These are phyloP conservation scores for Hanseniaspora lindneri DNA, from an alignment of 805 yeast genomes.

Conservation along the genomic window DNA sequence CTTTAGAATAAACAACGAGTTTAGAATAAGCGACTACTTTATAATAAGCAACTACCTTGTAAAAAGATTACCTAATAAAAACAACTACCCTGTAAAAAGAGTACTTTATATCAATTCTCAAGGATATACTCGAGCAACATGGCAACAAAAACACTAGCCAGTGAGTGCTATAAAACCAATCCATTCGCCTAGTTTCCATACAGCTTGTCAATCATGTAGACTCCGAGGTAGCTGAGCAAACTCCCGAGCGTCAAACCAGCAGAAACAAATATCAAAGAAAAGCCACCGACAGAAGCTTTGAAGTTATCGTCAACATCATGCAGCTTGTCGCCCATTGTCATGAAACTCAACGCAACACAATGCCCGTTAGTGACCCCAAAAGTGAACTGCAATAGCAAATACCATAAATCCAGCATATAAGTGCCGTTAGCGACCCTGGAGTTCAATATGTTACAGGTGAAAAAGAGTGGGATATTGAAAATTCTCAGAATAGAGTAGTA, in stretches of 20 bases:
- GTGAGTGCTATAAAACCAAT: neutral
- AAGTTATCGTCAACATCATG: slow-evolving; percentile 45
- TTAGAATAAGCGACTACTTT: too few relatives aligned
- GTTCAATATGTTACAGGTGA: slow-evolving; percentile 33
- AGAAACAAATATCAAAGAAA: slow-evolving; percentile 68
- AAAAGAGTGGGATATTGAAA: slow-evolving; percentile 56
- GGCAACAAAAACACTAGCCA: neutral
- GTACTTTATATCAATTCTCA: neutral
- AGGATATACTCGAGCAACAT: too few relatives aligned
- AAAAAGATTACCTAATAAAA: too few relatives aligned
- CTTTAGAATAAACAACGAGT: too few relatives aligned
- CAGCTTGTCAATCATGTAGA: slow-evolving; percentile 22
- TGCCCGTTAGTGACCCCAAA: slow-evolving; percentile 90
- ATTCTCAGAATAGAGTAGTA: slow-evolving; percentile 45
- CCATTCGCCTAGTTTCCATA: neutral
- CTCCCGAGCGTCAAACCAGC: slow-evolving; percentile 74
- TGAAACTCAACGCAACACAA: slow-evolving; percentile 64
- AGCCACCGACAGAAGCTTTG: slow-evolving; percentile 89
- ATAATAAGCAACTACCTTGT: too few relatives aligned
- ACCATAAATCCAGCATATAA: slow-evolving; percentile 49
- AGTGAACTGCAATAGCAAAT: slow-evolving; percentile 54
- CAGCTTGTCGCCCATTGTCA: slow-evolving; percentile 52
- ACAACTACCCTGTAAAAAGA: too few relatives aligned
- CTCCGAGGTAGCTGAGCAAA: slow-evolving; percentile 57
- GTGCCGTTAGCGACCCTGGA: slow-evolving; percentile 17